Conservation (phyloP, 2,329 filamentous ascomycete species). For the Sclerotinia minor region DNA sequence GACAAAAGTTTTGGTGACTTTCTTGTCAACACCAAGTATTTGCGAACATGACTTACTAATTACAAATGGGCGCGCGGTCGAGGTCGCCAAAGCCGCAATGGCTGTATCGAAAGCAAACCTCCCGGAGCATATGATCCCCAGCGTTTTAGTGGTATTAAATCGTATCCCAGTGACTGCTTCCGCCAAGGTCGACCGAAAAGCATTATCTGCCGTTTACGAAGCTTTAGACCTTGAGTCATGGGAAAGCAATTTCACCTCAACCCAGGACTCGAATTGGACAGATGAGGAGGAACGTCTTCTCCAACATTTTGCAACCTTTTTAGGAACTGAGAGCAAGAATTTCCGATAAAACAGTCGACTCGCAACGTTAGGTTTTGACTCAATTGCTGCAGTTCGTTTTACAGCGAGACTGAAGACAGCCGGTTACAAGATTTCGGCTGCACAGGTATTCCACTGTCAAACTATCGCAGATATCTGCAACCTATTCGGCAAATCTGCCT, state of each 20-base stretch:
- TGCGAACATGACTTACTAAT: not conserved
- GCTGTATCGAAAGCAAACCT: conserved; percentile 7
- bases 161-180: conserved; percentile 26
- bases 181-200: conserved; percentile 31
- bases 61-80: not conserved
- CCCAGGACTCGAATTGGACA: conserved; percentile 1
- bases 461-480: conserved; percentile 13
- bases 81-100: conserved; percentile 22
- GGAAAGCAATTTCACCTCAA: conserved; percentile 9
- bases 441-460: conserved; percentile 1
- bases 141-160: conserved; percentile 25
- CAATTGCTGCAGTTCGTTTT: conserved; percentile 15
- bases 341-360: conserved; percentile 10
- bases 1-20: conserved; percentile 36
- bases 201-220: conserved; percentile 4
- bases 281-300: conserved; percentile 8
- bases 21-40: conserved; percentile 9
- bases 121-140: conserved; percentile 33
- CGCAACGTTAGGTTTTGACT: conserved; percentile 10
- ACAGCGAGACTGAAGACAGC: conserved; percentile 6
- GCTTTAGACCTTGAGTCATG: not conserved
- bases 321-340: not conserved
- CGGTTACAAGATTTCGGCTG: conserved; percentile 15
- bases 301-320: not conserved
- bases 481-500: not conserved